phyloP scores from a whole-genome alignment of 2,329 filamentous ascomycete genomes.

The Pseudocercospora fuligena region DNA sequence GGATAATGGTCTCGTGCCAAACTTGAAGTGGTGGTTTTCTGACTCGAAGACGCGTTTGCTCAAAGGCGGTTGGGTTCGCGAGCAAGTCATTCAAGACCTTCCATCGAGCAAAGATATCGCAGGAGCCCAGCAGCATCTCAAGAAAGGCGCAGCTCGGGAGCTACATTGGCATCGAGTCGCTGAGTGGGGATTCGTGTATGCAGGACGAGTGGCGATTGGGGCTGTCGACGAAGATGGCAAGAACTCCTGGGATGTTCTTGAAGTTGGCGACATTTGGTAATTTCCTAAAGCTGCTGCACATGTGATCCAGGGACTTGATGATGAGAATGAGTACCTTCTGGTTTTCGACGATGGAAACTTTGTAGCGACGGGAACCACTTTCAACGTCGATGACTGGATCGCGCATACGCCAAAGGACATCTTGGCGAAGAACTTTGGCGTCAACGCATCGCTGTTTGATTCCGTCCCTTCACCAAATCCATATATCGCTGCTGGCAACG shows the following conservation, averaged over 20 bases:
- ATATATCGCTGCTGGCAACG: constrained; percentile 62
- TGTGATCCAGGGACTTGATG: constrained; percentile 66
- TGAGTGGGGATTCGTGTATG: constrained; percentile 60
- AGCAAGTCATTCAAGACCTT: constrained; percentile 70
- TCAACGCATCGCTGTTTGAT: constrained; percentile 64
- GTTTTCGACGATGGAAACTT: constrained; percentile 56
- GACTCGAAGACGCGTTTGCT: constrained; percentile 68
- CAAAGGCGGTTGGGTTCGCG: constrained; percentile 68
- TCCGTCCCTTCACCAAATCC: constrained; percentile 62
- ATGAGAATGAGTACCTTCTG: constrained; percentile 68
- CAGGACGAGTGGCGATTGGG: constrained; percentile 57
- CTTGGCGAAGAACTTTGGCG: constrained; percentile 68
- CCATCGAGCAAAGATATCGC: constrained; percentile 69
- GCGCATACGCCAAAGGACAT: constrained; percentile 67
- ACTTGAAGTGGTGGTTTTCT: constrained; percentile 70
- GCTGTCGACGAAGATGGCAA: constrained; percentile 59
- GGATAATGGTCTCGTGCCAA: constrained; percentile 67
- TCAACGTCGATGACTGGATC: constrained; percentile 70
- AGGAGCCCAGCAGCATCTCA: constrained; percentile 70
- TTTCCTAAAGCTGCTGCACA: constrained; percentile 60
- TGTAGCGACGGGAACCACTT: constrained; percentile 64
- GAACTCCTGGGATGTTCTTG: constrained; percentile 55
- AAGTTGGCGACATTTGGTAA: constrained; percentile 39
- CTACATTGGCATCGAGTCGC: constrained; percentile 66
- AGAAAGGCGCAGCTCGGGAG: constrained; percentile 68